Conservation (phyloP, 2,329 filamentous ascomycete genomes). For the Colletotrichum acutatum region DNA sequence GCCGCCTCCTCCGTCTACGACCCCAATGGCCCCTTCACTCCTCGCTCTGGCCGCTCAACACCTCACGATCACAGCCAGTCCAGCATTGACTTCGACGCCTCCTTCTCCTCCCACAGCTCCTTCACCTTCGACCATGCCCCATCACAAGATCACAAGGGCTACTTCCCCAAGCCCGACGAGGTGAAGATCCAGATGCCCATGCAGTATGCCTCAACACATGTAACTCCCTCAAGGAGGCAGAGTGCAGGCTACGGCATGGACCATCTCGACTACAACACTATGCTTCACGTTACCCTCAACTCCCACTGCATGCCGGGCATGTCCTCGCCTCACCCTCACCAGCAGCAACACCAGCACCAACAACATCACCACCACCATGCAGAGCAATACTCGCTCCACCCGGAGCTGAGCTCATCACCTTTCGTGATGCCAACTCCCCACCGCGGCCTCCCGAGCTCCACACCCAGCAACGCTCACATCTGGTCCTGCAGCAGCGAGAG, state of each 20-base stretch:
- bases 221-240: slow-evolving; percentile 33
- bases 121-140: slow-evolving; percentile 38
- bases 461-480: slow-evolving; percentile 49
- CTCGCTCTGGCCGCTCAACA: slow-evolving; percentile 56
- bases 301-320: slow-evolving; percentile 35
- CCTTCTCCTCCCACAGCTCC: slow-evolving; percentile 41
- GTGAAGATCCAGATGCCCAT: slow-evolving; percentile 30
- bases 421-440: slow-evolving; percentile 36
- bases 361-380: background rate
- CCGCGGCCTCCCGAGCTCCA: slow-evolving; percentile 48
- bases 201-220: slow-evolving; percentile 24
- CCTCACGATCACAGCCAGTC: slow-evolving; percentile 46
- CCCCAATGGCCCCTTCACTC: slow-evolving; percentile 57
- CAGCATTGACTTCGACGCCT: slow-evolving; percentile 50
- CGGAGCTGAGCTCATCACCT: slow-evolving; percentile 36
- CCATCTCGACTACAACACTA: slow-evolving; percentile 50
- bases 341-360: slow-evolving; percentile 10
- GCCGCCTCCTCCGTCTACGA: slow-evolving; percentile 53
- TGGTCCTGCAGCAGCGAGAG: slow-evolving; percentile 54
- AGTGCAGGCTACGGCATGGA: slow-evolving; percentile 40
- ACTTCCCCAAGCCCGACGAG: slow-evolving; percentile 32
- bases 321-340: slow-evolving; percentile 28
- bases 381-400: slow-evolving; percentile 31
- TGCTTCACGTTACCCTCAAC: slow-evolving; percentile 44
- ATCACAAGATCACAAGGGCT: slow-evolving; percentile 27